These are phyloP conservation scores for Neurospora sp. DNA, from an alignment of 2,329 filamentous ascomycete species.

Conservation along the genomic window DNA sequence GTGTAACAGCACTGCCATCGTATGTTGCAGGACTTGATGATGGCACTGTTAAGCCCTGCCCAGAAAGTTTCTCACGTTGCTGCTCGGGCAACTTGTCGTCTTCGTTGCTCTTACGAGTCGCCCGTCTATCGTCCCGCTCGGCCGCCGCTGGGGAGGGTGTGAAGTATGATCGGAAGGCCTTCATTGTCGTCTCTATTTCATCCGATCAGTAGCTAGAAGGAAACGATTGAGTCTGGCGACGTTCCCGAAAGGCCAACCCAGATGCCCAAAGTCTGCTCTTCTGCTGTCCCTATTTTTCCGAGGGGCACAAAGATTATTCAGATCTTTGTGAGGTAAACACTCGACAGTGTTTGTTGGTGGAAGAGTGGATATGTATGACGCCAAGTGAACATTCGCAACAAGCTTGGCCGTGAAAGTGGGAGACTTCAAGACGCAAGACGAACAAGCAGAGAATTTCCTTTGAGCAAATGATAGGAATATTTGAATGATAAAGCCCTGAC, in stretches of 20 bases:
- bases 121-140: neutral
- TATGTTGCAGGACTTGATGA: neutral
- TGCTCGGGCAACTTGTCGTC: neutral
- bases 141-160: slow-evolving; percentile 4
- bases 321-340: neutral
- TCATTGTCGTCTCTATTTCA: slow-evolving; percentile 10
- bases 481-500: neutral
- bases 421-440: neutral
- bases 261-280: neutral
- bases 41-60: neutral
- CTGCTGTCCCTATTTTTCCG: neutral
- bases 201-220: neutral
- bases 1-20: neutral
- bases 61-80: slow-evolving; percentile 5
- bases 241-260: neutral
- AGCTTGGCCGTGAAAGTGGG: neutral
- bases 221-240: neutral
- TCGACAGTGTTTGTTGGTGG: neutral
- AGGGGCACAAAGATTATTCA: neutral
- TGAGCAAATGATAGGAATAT: neutral
- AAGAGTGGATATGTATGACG: neutral
- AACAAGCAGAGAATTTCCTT: neutral
- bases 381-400: neutral
- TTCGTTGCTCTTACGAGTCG: neutral
- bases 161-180: slow-evolving; percentile 14